These are phyloP conservation scores for Amesomyces nigricolor DNA, from an alignment of 2,329 filamentous ascomycete genomes.

Conservation along the genomic window DNA sequence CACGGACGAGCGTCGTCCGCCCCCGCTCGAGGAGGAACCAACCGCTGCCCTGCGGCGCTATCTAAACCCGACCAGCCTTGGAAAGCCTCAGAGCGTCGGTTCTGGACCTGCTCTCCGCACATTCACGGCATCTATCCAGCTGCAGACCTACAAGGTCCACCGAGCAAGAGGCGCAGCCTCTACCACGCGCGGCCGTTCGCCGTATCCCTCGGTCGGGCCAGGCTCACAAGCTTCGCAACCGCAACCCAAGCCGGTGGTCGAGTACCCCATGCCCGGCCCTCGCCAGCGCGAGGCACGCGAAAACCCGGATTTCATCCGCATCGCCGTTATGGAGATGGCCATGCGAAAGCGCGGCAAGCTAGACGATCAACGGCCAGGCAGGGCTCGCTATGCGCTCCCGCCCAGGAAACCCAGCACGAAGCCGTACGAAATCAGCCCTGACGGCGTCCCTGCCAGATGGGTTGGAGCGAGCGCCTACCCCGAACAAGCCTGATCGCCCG, in stretches of 20 bases:
- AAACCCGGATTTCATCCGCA: slow-evolving; percentile 64
- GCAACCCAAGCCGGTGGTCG: slow-evolving; percentile 27
- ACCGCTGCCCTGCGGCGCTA: slow-evolving; percentile 62
- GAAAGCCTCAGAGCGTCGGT: slow-evolving; percentile 31
- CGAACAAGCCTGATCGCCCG: too few species aligned
- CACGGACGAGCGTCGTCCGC: slow-evolving; percentile 61
- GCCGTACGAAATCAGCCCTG: slow-evolving; percentile 50
- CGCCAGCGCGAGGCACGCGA: slow-evolving; percentile 64
- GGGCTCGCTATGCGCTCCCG: slow-evolving; percentile 63
- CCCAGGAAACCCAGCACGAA: slow-evolving; percentile 52
- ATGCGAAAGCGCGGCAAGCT: slow-evolving; percentile 64
- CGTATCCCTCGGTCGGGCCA: slow-evolving; percentile 28
- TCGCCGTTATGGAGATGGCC: slow-evolving; percentile 67
- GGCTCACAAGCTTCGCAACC: slow-evolving; percentile 27
- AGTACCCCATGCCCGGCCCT: slow-evolving; percentile 37
- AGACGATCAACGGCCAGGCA: slow-evolving; percentile 59
- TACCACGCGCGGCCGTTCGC: slow-evolving; percentile 22
- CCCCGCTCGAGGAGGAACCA: slow-evolving; percentile 56
- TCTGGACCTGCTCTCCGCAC: slow-evolving; percentile 27
- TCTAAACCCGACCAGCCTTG: slow-evolving; percentile 56
- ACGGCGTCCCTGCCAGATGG: slow-evolving; percentile 58
- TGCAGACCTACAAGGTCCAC: slow-evolving; percentile 63
- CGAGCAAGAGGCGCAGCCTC: slow-evolving; percentile 39
- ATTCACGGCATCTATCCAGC: slow-evolving; percentile 64
- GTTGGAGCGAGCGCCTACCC: slow-evolving; percentile 28